phyloP scores from a whole-genome alignment of 2,329 filamentous ascomycete species.

The Dichotomopilus funicola region DNA sequence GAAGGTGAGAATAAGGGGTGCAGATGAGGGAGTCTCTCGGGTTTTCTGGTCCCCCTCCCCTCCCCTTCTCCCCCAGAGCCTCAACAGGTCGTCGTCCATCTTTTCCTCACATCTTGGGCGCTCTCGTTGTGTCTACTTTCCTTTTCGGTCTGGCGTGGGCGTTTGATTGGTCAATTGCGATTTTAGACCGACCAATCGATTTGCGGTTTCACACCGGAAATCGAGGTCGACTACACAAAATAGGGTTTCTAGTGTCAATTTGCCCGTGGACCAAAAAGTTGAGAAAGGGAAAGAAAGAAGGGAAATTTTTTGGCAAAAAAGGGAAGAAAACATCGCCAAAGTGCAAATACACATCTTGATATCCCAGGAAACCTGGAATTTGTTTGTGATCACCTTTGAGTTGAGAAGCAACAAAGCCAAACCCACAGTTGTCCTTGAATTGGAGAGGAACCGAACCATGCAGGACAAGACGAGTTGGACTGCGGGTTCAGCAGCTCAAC shows the following conservation, averaged over 20 bases:
- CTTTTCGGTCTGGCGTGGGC: conserved; percentile 10
- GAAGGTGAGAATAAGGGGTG: conserved; percentile 10
- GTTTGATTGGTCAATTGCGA: conserved; percentile 18
- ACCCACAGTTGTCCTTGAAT: too few relatives aligned
- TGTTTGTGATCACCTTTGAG: too few relatives aligned
- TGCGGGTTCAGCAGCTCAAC: too few relatives aligned
- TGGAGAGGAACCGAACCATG: too few relatives aligned
- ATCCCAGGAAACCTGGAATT: too few relatives aligned
- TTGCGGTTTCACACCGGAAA: conserved; percentile 8
- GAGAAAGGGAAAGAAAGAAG: too few relatives aligned
- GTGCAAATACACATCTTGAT: too few relatives aligned
- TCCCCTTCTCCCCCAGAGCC: neutral
- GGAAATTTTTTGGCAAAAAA: too few relatives aligned
- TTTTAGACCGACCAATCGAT: conserved; percentile 8
- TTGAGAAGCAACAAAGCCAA: too few relatives aligned
- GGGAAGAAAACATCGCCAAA: too few relatives aligned
- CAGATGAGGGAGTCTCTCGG: conserved; percentile 6
- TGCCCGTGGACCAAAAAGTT: too few relatives aligned
- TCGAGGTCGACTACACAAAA: conserved; percentile 1
- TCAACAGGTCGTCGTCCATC: conserved; percentile 3
- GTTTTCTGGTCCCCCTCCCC: conserved; percentile 10
- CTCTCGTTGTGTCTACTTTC: neutral
- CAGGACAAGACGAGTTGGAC: too few relatives aligned
- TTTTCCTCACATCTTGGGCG: conserved; percentile 1
- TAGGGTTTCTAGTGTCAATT: neutral